These are phyloP conservation scores for Arabidopsis suecica DNA, from an alignment of 345 rosid genomes.

Conservation along the genomic window DNA sequence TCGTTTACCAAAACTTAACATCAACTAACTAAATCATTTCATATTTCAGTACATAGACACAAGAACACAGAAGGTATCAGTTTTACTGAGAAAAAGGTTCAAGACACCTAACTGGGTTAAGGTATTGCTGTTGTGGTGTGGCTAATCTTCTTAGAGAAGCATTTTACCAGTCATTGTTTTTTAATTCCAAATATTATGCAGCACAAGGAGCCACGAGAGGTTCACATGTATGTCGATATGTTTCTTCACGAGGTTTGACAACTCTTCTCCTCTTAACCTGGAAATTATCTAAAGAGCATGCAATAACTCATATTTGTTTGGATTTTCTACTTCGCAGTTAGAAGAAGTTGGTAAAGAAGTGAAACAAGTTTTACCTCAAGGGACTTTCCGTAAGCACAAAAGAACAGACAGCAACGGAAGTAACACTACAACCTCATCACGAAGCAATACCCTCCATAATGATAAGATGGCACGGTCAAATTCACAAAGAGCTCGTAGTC, in stretches of 20 bases:
- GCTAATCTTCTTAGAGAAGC: conserved; percentile 17
- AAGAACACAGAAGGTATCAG: conserved; percentile 83
- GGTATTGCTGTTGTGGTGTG: conserved; percentile 54
- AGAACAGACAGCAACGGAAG: conserved; percentile 97
- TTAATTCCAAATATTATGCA: conserved; percentile 52
- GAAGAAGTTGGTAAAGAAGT: conserved; percentile 75
- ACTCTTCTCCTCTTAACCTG: conserved; percentile 24
- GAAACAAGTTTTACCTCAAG: conserved; percentile 85
- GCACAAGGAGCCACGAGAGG: conserved; percentile 99
- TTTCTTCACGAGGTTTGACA: conserved; percentile 85
- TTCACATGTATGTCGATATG: conserved; percentile 96
- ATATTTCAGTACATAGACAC: conserved; percentile 70
- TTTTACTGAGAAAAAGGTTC: conserved; percentile 89
- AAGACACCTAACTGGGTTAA: conserved; percentile 97
- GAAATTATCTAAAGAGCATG: conserved; percentile 12
- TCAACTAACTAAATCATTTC: conserved; percentile 32
- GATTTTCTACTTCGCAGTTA: conserved; percentile 51
- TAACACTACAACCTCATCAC: conserved; percentile 70
- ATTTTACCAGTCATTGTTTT: conserved; percentile 29
- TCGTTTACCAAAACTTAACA: conserved; percentile 7
- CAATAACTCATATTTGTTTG: background rate
- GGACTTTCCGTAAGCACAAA: conserved; percentile 71
- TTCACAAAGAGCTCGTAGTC: conserved; percentile 88
- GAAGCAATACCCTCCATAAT: conserved; percentile 81
- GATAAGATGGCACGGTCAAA: conserved; percentile 73